These are phyloP conservation scores for Hypoxylon intermedium DNA, from an alignment of 495 filamentous ascomycete genomes.

Conservation along the genomic window DNA sequence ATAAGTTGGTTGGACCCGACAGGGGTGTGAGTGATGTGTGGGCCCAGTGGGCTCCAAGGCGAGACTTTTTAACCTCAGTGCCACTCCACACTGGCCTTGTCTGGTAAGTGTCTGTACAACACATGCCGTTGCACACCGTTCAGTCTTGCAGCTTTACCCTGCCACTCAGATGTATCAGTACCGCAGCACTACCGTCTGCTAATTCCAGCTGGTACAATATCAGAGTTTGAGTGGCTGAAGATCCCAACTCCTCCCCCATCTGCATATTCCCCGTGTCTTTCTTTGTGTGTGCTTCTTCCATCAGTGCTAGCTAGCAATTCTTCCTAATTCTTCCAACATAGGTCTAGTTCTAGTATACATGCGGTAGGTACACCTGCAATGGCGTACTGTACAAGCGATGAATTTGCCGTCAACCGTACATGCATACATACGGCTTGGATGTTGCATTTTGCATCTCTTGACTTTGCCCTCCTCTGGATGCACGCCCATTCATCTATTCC, in stretches of 20 bases:
- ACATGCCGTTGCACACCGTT: slow-evolving; percentile 11
- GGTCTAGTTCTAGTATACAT: neutral
- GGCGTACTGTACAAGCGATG: slow-evolving; percentile 6
- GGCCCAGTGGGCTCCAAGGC: slow-evolving; percentile 35
- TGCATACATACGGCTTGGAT: neutral
- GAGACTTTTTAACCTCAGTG: slow-evolving; percentile 42
- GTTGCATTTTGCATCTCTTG: slow-evolving; percentile 30
- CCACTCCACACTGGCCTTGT: slow-evolving; percentile 37
- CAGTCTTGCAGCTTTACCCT: slow-evolving; percentile 5
- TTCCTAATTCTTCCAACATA: neutral
- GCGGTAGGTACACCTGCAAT: neutral
- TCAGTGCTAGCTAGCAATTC: neutral
- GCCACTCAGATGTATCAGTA: slow-evolving; percentile 25
- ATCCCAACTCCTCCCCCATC: slow-evolving; percentile 36
- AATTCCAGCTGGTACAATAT: slow-evolving; percentile 38
- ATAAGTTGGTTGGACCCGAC: slow-evolving; percentile 45
- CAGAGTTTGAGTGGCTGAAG: slow-evolving; percentile 42
- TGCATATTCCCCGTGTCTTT: slow-evolving; percentile 27
- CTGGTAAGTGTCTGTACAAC: slow-evolving; percentile 35
- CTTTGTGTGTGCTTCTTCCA: slow-evolving; percentile 17
- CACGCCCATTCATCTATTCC: slow-evolving; percentile 21
- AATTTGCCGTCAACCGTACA: slow-evolving; percentile 22
- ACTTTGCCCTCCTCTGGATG: slow-evolving; percentile 14
- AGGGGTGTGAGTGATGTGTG: slow-evolving; percentile 37
- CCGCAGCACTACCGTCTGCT: slow-evolving; percentile 25